Evolutionary conservation across 371 early-diverging fungal genomes (phyloP), one percentile per base, ranked within the genome.

Genomic region (Mucor saturninus): DNA sequence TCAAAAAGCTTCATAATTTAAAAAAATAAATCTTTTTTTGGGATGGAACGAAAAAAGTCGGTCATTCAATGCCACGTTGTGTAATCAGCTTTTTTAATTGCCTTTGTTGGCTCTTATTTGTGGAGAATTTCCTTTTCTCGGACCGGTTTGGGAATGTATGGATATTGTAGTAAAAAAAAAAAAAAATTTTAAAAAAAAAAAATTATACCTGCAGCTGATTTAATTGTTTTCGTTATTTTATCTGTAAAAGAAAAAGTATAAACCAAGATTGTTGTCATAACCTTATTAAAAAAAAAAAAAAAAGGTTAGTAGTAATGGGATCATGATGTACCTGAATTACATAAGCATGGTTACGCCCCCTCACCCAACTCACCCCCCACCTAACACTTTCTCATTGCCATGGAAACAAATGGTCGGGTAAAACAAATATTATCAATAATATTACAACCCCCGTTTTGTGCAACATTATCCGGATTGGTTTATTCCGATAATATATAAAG

Each of bases 391-490:
- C 5, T 43, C 43, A n/a, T n/a, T 43, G 28, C 49, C 21, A 21
- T 21, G 21, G 21, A 21, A 21, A 21, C 21, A 21, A 21, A 21
- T 21, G 28, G 49, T 48, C 8, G n/a, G 49, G 11, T 48, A 28
- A 8, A 9, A 48, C 5, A 28, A 6, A 4, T 50, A 30, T 9
- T 50, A 13, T 3, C 30, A 13, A 52, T 35, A 28, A 4, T 62
- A 58, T 53, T 54, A 52, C 32, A 15, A 46, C 29, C 58, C 58
- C 53, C 52, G 46, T 26, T 26, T 53, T 59, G 58, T 68, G 56
- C 52, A 26, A 64, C 65, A 46, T 60, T 65, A 48, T 65, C 60
- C 65, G 65, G 65, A 65, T 65, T 65, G 65, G 54, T 54, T 46
- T 54, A 64, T 66, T 59, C 61, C 64, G 64, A 64, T 57, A 58